These are phyloP conservation scores for Fusarium transvaalense DNA, from an alignment of 2,329 filamentous ascomycete species.

Conservation along the genomic window DNA sequence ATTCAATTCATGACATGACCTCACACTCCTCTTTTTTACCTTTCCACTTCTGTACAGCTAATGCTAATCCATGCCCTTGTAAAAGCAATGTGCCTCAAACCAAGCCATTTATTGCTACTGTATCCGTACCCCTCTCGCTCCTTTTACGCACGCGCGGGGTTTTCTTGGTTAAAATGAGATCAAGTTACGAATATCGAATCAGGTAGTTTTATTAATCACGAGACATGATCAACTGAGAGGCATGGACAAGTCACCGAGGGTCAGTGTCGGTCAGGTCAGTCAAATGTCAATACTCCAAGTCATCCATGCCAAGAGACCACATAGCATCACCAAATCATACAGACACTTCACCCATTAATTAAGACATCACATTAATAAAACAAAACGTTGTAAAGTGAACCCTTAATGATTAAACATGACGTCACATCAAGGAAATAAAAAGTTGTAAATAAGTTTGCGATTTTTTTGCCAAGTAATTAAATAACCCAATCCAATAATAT, in stretches of 20 bases:
- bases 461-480: constrained; percentile 43
- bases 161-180: constrained; percentile 10
- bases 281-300: not conserved
- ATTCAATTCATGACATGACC: constrained; percentile 41
- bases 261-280: too few species aligned
- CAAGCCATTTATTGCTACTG: constrained; percentile 26
- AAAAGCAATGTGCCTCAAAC: constrained; percentile 31
- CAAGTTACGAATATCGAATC: not conserved
- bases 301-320: not conserved
- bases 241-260: constrained; percentile 3
- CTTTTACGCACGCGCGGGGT: constrained; percentile 14
- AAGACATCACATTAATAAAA: not conserved
- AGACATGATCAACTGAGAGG: constrained; percentile 5
- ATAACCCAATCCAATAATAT: constrained; percentile 29
- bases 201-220: not conserved
- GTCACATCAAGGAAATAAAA: not conserved
- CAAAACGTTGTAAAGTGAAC: constrained; percentile 10
- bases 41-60: not conserved
- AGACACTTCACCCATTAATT: too few species aligned
- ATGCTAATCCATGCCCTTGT: constrained; percentile 21
- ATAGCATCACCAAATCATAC: too few species aligned
- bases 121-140: constrained; percentile 21
- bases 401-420: too few species aligned
- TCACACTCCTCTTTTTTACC: constrained; percentile 27
- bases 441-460: constrained; percentile 37